Evolutionary conservation across 2,329 filamentous ascomycete genomes (phyloP), one percentile per base, ranked within the genome.

Genomic region (Colletotrichum falcatum): DNA sequence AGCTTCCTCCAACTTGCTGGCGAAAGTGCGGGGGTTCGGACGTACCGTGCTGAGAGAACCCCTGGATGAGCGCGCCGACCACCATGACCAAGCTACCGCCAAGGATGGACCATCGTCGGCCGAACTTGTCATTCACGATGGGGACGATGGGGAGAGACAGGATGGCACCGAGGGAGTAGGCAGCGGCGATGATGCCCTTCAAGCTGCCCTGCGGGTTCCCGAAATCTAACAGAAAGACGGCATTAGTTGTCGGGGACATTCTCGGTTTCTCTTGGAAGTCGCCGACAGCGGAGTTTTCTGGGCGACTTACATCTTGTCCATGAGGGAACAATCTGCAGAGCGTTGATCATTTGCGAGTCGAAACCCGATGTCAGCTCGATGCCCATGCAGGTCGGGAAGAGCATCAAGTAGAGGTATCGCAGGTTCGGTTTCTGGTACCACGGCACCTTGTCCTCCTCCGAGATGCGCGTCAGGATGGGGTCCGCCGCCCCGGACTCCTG

Each of bases 361-460:
- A 83, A 84, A 0, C 82, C 82, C 16, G 82, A 83, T 0, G 82
- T 84, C 76, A 83, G 74, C 79, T 90, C 89, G 67, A 90, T 88
- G 56, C 88, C 88, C 80, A 90, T 87, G 76, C 86, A 89, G 53
- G 86, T 87, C 28, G 87, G 87, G 68, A 90, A 87, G 60, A 91
- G 83, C 70, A 88, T 78, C 8, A 90, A 76, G 74, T 91, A 90
- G 46, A 90, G 81, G 23, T 75, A 76, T 63, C 88, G 82, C 48
- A 90, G 79, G 73, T 90, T 90, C 0, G 85, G 86, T 77, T 91
- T 91, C 75, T 82, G 83, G 79, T 85, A 89, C 87, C 87, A 90
- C 66, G 79, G 79, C 39, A 80, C 77, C 74, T 77, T 82, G 73
- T 84, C 82, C 74, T 82, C 79, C 70, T 78, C 72, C 4, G 72